phyloP scores from a whole-genome alignment of 1,284 basidiomycete genomes.

The Hemileia vastatrix region DNA sequence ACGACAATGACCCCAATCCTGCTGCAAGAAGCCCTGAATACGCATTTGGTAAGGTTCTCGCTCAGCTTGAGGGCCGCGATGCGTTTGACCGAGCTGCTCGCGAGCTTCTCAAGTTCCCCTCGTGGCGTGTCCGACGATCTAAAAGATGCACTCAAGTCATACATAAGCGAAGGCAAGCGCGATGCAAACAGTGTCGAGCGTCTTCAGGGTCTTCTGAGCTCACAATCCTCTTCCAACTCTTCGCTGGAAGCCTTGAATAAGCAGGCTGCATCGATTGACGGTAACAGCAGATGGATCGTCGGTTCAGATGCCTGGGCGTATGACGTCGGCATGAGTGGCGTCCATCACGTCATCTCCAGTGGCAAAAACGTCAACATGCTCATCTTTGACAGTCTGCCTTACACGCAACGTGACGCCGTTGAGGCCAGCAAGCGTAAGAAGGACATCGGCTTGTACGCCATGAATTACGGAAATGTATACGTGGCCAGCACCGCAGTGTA shows the following conservation, averaged over 20 bases:
- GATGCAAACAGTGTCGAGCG: no score
- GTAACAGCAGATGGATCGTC: conserved; percentile 90
- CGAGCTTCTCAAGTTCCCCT: conserved; percentile 50
- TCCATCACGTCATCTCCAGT: conserved; percentile 88
- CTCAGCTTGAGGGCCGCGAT: conserved; percentile 62
- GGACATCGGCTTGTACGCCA: conserved; percentile 92
- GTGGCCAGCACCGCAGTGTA: conserved; percentile 93
- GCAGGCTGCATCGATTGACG: conserved; percentile 56
- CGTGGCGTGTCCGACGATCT: conserved; percentile 49
- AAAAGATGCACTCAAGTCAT: conserved; percentile 63
- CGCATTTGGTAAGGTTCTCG: conserved; percentile 80
- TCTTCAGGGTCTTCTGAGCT: conserved; percentile 53
- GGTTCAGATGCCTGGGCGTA: conserved; percentile 97
- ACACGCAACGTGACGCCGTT: conserved; percentile 60
- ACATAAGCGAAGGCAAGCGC: no score
- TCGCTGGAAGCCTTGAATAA: conserved; percentile 55
- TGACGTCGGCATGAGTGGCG: conserved; percentile 87
- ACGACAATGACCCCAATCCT: conserved; percentile 52
- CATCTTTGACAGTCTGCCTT: conserved; percentile 85
- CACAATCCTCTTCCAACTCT: conserved; percentile 47
- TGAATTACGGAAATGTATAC: conserved; percentile 96
- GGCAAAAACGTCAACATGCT: conserved; percentile 88
- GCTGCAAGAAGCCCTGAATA: conserved; percentile 84
- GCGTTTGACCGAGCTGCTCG: conserved; percentile 58
- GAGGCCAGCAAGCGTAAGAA: conserved; percentile 73